Conservation (phyloP, 2,329 filamentous ascomycete species). For the Trichoderma pleuroti region DNA sequence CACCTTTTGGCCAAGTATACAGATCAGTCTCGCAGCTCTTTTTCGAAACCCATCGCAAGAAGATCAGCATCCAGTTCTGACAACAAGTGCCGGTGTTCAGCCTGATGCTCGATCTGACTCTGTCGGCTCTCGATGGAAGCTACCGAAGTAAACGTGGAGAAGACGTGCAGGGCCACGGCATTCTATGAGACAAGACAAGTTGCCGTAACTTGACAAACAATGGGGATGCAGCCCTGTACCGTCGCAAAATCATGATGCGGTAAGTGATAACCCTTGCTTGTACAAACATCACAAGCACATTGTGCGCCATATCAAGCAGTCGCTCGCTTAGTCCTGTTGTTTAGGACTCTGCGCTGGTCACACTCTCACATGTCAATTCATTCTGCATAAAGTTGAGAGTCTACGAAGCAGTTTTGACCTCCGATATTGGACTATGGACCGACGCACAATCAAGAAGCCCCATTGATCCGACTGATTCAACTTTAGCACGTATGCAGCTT, state of each 20-base stretch:
- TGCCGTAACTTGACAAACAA: background rate
- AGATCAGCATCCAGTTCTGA: background rate
- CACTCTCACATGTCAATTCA: background rate
- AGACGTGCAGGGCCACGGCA: background rate
- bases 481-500: background rate
- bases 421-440: background rate
- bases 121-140: background rate
- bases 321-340: background rate
- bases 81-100: background rate
- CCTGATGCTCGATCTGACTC: background rate
- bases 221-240: background rate
- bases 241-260: background rate
- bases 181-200: background rate
- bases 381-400: background rate
- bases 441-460: background rate
- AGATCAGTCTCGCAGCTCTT: too few species aligned
- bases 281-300: background rate
- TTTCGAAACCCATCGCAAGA: background rate
- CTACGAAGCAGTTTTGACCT: background rate
- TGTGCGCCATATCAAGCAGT: background rate
- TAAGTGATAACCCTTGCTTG: background rate
- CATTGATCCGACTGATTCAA: background rate
- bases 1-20: conserved; percentile 51
- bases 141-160: background rate
- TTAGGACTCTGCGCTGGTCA: background rate